Evolutionary conservation across 2,329 filamentous ascomycete genomes (phyloP).

Genomic region (Ceratocystis harringtonii): DNA sequence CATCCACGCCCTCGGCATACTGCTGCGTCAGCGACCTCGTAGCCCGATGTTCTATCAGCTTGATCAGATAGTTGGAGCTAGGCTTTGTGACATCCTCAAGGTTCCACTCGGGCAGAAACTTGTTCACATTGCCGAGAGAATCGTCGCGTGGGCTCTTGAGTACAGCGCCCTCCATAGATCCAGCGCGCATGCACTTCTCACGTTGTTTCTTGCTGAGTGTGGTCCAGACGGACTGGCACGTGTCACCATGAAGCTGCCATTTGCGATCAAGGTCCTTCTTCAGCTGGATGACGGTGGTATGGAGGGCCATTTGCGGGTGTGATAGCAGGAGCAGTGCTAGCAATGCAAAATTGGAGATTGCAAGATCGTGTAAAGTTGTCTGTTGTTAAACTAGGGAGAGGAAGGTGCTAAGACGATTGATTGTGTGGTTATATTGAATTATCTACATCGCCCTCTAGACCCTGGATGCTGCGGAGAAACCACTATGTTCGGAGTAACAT

Average conservation of each 20-base stretch:
- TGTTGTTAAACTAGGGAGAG: too few relatives aligned
- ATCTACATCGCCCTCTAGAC: too few relatives aligned
- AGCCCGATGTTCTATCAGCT: conserved; percentile 27
- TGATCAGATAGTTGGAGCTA: conserved; percentile 26
- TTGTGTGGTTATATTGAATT: too few relatives aligned
- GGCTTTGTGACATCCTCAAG: conserved; percentile 27
- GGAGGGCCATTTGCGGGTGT: not conserved
- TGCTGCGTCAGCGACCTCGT: conserved; percentile 25
- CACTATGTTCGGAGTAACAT: too few relatives aligned
- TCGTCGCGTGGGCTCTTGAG: conserved; percentile 25
- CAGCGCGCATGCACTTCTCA: conserved; percentile 25
- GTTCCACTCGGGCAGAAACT: conserved; percentile 32
- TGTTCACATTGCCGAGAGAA: conserved; percentile 26
- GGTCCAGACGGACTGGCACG: conserved; percentile 28
- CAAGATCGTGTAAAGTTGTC: too few relatives aligned
- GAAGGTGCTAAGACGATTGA: too few relatives aligned
- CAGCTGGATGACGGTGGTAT: conserved; percentile 21
- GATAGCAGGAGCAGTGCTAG: too few relatives aligned
- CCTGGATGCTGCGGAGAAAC: too few relatives aligned
- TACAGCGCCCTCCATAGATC: conserved; percentile 24
- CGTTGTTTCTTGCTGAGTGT: conserved; percentile 26
- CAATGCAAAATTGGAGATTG: too few relatives aligned
- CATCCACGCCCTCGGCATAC: conserved; percentile 23
- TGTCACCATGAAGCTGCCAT: conserved; percentile 25
- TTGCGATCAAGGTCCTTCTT: conserved; percentile 28